Base-by-base conservation (phyloP, 1,284 basidiomycete genomes). In the Fistulinella cinereoalba region DNA sequence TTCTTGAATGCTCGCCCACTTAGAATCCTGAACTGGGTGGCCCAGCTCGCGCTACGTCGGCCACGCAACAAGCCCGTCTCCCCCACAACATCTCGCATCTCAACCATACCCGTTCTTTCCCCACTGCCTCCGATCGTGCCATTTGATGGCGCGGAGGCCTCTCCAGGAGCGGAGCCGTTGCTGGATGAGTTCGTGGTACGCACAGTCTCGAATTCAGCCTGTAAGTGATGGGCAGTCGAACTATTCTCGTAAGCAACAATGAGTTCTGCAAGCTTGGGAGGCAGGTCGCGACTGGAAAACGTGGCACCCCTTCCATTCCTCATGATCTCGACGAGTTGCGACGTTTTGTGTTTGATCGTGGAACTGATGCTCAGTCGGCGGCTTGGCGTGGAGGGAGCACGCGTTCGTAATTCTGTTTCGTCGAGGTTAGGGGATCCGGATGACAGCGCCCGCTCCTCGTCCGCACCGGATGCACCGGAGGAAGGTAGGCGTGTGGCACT, bases 1-100 rank as follows among this genome's bases (percentile, higher is more conserved):
- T 98, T 98, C 80, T 98, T 98, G 77, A 98, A 99, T n/a, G 95
- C 94, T 48, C 96, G 71, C 19, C 94, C 93, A 59, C 91, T 95
- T 56, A 99, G 68, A 51, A 98, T 93, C 62, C 79, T 80, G 65
- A 99, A 97, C 71, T 99, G 96, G 18, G 88, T 94, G 48, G 77
- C 76, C 77, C 86, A 92, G 51, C 79, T 85, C 3, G 94, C 96
- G 49, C 92, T 80, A 68, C 88, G 86, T 62, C 91, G 82, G 3
- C 89, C 89, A 25, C 85, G 72, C 56, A 95, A 67, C 46, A 89
- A 62, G 40, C 75, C 73, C 37, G 77, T 85, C 64, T 88, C 87
- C 25, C 77, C 71, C 23, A 74, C 75, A 3, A 86, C 78, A 62
- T 88, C 83, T 5, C 79, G 81, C 48, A 83, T 67, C 57, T 82